Conservation (phyloP, 805 yeast species). For the Saccharomycopsis oosterbeekiorum region DNA sequence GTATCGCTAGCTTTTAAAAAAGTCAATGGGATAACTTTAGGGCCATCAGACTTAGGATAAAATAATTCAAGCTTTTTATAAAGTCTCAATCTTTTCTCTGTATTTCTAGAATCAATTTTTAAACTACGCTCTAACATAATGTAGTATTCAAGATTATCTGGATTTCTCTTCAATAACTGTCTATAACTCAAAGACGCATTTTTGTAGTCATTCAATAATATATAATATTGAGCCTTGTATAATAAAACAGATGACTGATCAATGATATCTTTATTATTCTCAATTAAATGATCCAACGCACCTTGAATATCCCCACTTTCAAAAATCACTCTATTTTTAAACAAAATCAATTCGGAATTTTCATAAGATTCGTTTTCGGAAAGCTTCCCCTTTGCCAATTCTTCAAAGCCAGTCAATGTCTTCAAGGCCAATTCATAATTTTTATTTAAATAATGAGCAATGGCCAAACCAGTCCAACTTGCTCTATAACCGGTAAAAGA, state of each 20-base stretch:
- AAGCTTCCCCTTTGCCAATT: slow-evolving; percentile 56
- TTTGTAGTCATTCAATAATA: slow-evolving; percentile 43
- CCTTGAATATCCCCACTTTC: slow-evolving; percentile 52
- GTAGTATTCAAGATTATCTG: slow-evolving; percentile 67
- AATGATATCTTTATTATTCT: slow-evolving; percentile 40
- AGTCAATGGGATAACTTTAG: slow-evolving; percentile 66
- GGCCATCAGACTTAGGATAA: slow-evolving; percentile 80
- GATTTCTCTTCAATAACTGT: slow-evolving; percentile 69
- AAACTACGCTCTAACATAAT: slow-evolving; percentile 54
- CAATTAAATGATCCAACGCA: slow-evolving; percentile 53
- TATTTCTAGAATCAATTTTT: slow-evolving; percentile 38
- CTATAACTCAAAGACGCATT: slow-evolving; percentile 67
- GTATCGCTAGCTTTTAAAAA: slow-evolving; percentile 48
- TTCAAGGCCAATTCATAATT: slow-evolving; percentile 61
- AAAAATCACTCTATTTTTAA: slow-evolving; percentile 56
- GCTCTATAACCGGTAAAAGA: slow-evolving; percentile 74
- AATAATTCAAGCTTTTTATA: slow-evolving; percentile 56
- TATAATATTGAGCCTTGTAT: slow-evolving; percentile 52
- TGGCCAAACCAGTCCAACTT: slow-evolving; percentile 82
- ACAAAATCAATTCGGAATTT: slow-evolving; percentile 70
- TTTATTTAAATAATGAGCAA: slow-evolving; percentile 70
- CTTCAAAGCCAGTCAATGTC: slow-evolving; percentile 69
- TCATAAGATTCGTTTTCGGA: slow-evolving; percentile 62
- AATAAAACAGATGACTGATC: slow-evolving; percentile 60
- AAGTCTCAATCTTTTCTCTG: slow-evolving; percentile 42